phyloP scores from a whole-genome alignment of 169 alveolate genomes.

The Plasmodium vivax region DNA sequence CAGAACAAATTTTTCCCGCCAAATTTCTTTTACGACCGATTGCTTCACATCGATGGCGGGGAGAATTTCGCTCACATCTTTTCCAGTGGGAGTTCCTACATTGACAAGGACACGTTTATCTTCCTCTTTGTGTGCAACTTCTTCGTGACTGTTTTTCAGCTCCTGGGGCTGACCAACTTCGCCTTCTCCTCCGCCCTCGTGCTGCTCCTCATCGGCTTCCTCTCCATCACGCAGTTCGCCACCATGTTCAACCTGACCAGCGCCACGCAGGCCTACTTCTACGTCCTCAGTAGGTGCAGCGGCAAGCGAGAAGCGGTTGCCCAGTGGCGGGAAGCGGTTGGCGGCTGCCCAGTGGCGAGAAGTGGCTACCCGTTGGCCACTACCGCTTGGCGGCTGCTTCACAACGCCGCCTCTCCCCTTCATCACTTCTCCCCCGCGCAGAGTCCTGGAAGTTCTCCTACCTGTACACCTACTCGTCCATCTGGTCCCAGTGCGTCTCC shows the following conservation, averaged over 20 bases:
- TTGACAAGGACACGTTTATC: conserved; percentile 33
- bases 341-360: neutral
- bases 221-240: conserved; percentile 79
- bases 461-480: conserved; percentile 75
- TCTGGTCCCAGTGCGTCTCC: conserved; percentile 84
- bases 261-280: conserved; percentile 39
- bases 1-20: conserved; percentile 52
- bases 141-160: conserved; percentile 72
- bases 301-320: neutral
- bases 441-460: conserved; percentile 70
- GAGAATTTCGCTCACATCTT: conserved; percentile 14
- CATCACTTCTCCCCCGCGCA: neutral
- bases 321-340: neutral
- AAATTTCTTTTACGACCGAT: neutral
- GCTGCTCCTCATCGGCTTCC: conserved; percentile 76
- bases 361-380: neutral
- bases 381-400: neutral
- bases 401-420: neutral
- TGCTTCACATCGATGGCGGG: conserved; percentile 2
- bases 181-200: conserved; percentile 81
- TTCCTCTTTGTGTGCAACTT: conserved; percentile 37
- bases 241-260: conserved; percentile 30
- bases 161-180: conserved; percentile 79
- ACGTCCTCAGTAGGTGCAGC: conserved; percentile 31
- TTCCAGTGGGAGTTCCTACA: conserved; percentile 25